Percentiles rank a stretch among this genome's conserved stretches.
These are phyloP conservation scores for Monilinia vaccinii-corymbosi DNA, from an alignment of 2,329 filamentous ascomycete genomes.

Conservation along the genomic window DNA sequence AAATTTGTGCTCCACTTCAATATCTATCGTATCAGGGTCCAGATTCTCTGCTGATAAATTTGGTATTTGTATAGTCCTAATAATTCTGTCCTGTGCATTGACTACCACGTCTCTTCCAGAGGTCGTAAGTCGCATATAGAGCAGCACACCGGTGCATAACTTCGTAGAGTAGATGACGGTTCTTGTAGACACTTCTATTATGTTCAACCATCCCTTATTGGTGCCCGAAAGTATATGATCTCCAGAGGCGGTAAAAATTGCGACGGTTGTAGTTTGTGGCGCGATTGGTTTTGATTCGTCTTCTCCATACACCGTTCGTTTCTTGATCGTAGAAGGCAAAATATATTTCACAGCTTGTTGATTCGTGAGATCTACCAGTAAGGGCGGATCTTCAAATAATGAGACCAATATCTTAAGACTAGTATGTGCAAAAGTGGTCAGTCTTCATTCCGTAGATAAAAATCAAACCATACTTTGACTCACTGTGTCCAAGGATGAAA, in stretches of 20 bases:
- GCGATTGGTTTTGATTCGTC: constrained; percentile 76
- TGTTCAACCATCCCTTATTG: constrained; percentile 92
- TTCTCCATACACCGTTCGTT: constrained; percentile 59
- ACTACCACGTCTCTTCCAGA: constrained; percentile 84
- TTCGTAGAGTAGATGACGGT: constrained; percentile 85
- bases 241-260: constrained; percentile 77
- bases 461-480: constrained; percentile 22
- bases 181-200: constrained; percentile 74
- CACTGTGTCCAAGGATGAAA: constrained; percentile 86
- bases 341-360: constrained; percentile 63
- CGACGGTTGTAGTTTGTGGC: constrained; percentile 87
- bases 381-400: constrained; percentile 85
- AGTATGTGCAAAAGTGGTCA: constrained; percentile 5
- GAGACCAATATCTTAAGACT: constrained; percentile 83
- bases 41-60: constrained; percentile 61
- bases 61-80: constrained; percentile 84
- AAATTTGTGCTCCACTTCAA: constrained; percentile 95
- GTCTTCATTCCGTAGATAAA: neutral
- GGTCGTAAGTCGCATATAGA: constrained; percentile 72
- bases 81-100: constrained; percentile 90
- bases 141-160: constrained; percentile 78
- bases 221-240: constrained; percentile 88
- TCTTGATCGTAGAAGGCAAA: constrained; percentile 67
- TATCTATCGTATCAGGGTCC: constrained; percentile 74
- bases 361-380: constrained; percentile 72